A percentile compares a stretch with the other conserved stretches of the same genome.
phyloP scores from a whole-genome alignment of 768 basidiomycete species.

The Trametes cinnabarina region DNA sequence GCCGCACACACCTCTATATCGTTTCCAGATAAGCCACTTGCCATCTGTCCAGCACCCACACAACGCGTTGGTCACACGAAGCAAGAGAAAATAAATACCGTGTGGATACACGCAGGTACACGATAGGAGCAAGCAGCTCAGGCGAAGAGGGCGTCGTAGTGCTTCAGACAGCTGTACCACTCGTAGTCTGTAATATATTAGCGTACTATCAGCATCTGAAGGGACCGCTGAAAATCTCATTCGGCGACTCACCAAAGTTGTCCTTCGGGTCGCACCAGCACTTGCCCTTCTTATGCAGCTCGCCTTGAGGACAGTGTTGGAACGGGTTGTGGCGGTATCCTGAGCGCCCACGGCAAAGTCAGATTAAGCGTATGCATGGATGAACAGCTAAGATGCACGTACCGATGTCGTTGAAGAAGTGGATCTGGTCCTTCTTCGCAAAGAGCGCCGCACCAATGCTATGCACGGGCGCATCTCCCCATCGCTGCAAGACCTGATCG shows the following conservation, averaged over 20 bases:
- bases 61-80: not conserved
- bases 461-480: constrained; percentile 89
- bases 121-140: constrained; percentile 6
- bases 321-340: constrained; percentile 90
- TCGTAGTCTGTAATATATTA: constrained; percentile 55
- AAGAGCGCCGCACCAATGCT: constrained; percentile 88
- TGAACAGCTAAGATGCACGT: constrained; percentile 24
- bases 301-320: constrained; percentile 86
- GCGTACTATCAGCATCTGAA: constrained; percentile 13
- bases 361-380: not conserved
- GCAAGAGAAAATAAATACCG: constrained; percentile 5
- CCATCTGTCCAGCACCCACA: not conserved
- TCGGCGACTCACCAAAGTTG: constrained; percentile 60
- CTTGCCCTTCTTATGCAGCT: constrained; percentile 70
- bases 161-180: constrained; percentile 86
- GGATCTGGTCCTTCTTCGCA: constrained; percentile 83
- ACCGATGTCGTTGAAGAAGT: constrained; percentile 92
- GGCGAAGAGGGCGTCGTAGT: constrained; percentile 64
- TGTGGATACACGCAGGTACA: not conserved
- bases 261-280: constrained; percentile 81
- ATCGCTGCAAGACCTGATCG: constrained; percentile 47
- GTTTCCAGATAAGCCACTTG: not conserved
- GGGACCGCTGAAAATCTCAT: not conserved
- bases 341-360: not conserved
- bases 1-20: too few species aligned